phyloP scores from a whole-genome alignment of 1,284 basidiomycete genomes.

The Coniferiporia sulphurascens region DNA sequence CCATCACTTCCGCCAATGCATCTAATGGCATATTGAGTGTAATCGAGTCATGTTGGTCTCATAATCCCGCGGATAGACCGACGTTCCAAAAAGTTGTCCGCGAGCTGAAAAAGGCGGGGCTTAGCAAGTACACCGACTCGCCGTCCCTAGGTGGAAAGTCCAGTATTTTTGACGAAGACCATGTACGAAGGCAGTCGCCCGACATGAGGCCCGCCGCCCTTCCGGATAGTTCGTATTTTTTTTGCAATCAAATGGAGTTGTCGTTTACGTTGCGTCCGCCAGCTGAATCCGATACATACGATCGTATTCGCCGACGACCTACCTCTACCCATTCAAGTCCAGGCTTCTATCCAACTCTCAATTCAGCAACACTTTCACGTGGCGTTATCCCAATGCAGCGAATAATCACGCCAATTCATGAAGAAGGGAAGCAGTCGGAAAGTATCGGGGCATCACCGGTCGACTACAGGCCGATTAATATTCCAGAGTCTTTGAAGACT shows the following conservation, averaged over 20 bases:
- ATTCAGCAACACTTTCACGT: constrained; percentile 1
- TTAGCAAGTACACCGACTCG: constrained; percentile 27
- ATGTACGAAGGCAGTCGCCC: constrained; percentile 18
- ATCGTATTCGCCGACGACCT: not conserved
- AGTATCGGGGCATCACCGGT: constrained; percentile 10
- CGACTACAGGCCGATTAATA: constrained; percentile 5
- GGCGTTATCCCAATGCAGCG: constrained; percentile 18
- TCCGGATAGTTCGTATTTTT: not conserved
- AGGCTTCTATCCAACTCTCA: not conserved
- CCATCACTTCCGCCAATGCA: constrained; percentile 36
- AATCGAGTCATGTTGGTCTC: constrained; percentile 46
- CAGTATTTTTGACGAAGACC: constrained; percentile 21
- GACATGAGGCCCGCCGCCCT: constrained; percentile 15
- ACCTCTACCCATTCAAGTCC: constrained; percentile 9
- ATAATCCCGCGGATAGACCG: constrained; percentile 40
- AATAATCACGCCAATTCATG: constrained; percentile 19
- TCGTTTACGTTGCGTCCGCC: not conserved
- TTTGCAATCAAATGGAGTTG: not conserved
- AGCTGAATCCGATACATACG: not conserved
- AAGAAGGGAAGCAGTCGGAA: constrained; percentile 10
- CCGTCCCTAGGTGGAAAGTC: constrained; percentile 20
- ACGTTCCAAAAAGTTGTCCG: constrained; percentile 41
- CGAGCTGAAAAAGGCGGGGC: constrained; percentile 35
- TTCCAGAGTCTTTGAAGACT: constrained; percentile 2
- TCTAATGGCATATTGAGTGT: constrained; percentile 32